Evolutionary conservation across 2,329 filamentous ascomycete species (phyloP), one percentile per base, ranked within the genome.

Genomic region (Exophiala spinifera): DNA sequence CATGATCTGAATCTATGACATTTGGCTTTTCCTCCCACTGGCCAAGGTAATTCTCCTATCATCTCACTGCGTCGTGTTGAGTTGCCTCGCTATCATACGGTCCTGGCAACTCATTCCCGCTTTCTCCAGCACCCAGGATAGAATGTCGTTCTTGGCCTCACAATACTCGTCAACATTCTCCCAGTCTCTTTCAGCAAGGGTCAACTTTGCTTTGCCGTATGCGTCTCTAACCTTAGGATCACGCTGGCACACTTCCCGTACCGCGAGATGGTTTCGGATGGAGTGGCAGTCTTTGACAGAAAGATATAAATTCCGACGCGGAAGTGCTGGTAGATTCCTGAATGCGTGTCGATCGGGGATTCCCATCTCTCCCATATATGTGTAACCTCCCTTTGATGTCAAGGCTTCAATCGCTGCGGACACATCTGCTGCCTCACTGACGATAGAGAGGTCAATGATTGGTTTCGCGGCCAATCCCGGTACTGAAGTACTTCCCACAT

Each of bases 401-500:
- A 74, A 61, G 2, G 67, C 66, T 19, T 62, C 56, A 43, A 68
- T 65, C 2, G 64, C 64, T 5, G 61, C 25, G 5, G 64, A 46
- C 10, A 73, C 46, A 19, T 65, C 56, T 4, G 61, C 56, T 13
- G 60, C 62, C 10, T 59, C 55, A 15, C 67, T 64, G 39, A 71
- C 65, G 31, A 72, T 65, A 19, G 69, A 66, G n/a, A 72, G 59
- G 58, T 73, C 69, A 50, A 72, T 66, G 42, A 67, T 66, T n/a
- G 70, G 68, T 49, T 70, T 71, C 10, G 69, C 68, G n/a, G 61
- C 63, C 3, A 72, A 63, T 14, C 56, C 57, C 0, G 66, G 68
- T 3, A 72, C 65, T 7, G 70, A 70, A 21, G 70, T 72, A 52
- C 67, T 69, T 46, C 69, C 69, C 33, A 72, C 63, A 56, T 73